Evolutionary conservation across 208 protist species (phyloP), one percentile per base, ranked within the genome.

Genomic region (Crithidia expoeki): DNA sequence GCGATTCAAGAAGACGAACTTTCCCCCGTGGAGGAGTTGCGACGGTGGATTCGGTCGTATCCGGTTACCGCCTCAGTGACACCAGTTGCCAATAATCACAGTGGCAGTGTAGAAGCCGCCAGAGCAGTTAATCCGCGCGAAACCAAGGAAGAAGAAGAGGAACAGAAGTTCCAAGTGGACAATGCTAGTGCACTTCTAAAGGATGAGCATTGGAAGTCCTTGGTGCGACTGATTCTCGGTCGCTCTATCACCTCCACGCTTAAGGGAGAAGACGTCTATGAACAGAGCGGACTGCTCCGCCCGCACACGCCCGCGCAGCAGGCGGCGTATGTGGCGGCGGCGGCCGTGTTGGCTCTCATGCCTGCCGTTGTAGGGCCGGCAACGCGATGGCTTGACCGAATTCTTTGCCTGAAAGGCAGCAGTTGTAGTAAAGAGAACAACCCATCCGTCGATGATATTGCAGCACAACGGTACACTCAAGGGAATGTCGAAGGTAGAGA

Each of bases 371-470:
- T 77, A 40, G 12, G 49, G 0, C 33, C 72, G 2, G 46, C 50
- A n/a, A 32, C 55, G 55, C 64, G 7, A 12, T 77, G 72, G 64
- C 49, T 77, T 16, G 58, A 77, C 23, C 28, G 40, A 25, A 9
- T 42, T 2, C 53, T 30, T 19, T 19, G 36, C 12, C 36, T 42
- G 36, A 6, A 12, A 12, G 12, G 36, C 36, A 42, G 3, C 25
- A 59, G 56, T 10, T 5, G 6, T 30, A 50, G 7, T 17, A 23
- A 49, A 9, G 10, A 23, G 33, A 27, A 17, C 65, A 47, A 28
- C 30, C n/a, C n/a, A n/a, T n/a, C n/a, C n/a, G n/a, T n/a, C n/a
- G n/a, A n/a, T n/a, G n/a, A n/a, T n/a, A n/a, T n/a, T n/a, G n/a
- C n/a, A n/a, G n/a, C n/a, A 25, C 16, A 19, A 21, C 11, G 21